A percentile compares a stretch with the other conserved stretches of the same genome.
Evolutionary conservation across 768 basidiomycete genomes (phyloP).

Genomic region (Xanthoconium stramineum): DNA sequence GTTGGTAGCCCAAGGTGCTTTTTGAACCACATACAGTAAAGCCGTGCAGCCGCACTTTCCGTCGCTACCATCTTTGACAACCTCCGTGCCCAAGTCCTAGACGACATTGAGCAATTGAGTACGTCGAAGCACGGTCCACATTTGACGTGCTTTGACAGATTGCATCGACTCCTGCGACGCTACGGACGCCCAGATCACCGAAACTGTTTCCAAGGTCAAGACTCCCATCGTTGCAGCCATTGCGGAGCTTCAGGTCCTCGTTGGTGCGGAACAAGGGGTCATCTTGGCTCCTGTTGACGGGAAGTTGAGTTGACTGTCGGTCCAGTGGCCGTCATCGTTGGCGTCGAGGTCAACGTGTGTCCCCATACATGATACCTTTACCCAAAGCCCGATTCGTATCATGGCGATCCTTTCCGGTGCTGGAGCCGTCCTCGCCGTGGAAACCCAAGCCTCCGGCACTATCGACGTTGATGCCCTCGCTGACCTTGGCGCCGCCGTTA

Average conservation of each 20-base stretch:
- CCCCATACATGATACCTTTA: neutral
- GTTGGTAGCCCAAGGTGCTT: too few species aligned
- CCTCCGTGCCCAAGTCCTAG: neutral
- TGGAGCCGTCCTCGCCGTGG: neutral
- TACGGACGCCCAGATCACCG: neutral
- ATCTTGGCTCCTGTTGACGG: neutral
- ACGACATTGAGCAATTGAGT: neutral
- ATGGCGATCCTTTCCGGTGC: neutral
- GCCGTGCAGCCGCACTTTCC: neutral
- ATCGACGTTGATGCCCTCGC: neutral
- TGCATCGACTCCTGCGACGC: neutral
- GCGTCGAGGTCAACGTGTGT: neutral
- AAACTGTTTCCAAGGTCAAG: neutral
- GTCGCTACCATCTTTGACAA: slow-evolving; percentile 23
- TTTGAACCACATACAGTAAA: too few species aligned
- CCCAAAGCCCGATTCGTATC: neutral
- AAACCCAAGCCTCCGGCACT: neutral
- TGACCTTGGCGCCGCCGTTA: neutral
- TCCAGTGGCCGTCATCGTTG: neutral
- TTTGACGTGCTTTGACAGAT: neutral
- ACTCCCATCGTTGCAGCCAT: neutral
- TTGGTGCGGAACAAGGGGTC: neutral
- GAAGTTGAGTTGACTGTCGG: neutral
- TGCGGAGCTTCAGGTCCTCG: neutral
- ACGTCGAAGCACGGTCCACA: neutral